Base-by-base conservation (phyloP, 192 early-diverging fungal species). In the Linnemannia zychae region DNA sequence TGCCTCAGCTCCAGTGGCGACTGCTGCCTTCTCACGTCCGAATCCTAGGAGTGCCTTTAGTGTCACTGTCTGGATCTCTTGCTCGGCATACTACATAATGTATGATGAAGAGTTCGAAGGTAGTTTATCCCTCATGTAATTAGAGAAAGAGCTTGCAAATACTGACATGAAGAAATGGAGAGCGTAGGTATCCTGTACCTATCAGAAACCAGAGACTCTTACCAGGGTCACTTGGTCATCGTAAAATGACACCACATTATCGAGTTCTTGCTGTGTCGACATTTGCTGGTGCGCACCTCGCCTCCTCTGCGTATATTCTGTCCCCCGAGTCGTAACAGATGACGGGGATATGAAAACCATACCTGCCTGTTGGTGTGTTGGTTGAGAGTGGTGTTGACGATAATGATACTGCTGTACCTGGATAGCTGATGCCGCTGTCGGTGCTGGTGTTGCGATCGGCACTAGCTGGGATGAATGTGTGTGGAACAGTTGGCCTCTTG, bases 211-310 rank as follows among this genome's bases (percentile, higher is more conserved):
- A 50, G 38, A 18, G 16, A 67, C 11, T 12, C 60, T 50, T 69
- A 77, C 75, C 67, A 69, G 75, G 47, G 75, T 77, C 20, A 77
- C 49, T 34, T 77, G 67, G 67, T 77, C 75, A 12, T 77, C 75
- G 69, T 77, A 77, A 36, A 77, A 77, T 31, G 75, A 77, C 1
- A 77, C 65, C 33, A 77, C 49, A 40, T 77, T 48, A 36, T 77
- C 75, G 13, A 49, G 49, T 7, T 77, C 75, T n/a, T 53, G 57
- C 24, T 63, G 57, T 31, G 57, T 63, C 57, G 57, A 63, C 57
- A 63, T 63, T 33, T 80, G 81, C 72, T 44, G 74, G 31, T 40
- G 72, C 57, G 72, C 82, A 52, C 47, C 72, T 60, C 73, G 53
- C 48, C 44, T 76, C 46, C 67, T 67, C 66, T 67, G 74, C 38